A percentile compares a stretch with the other conserved stretches of the same genome.
Evolutionary conservation across 1,139 yeast genomes (phyloP).

Genomic region (Suhomyces kunorum): DNA sequence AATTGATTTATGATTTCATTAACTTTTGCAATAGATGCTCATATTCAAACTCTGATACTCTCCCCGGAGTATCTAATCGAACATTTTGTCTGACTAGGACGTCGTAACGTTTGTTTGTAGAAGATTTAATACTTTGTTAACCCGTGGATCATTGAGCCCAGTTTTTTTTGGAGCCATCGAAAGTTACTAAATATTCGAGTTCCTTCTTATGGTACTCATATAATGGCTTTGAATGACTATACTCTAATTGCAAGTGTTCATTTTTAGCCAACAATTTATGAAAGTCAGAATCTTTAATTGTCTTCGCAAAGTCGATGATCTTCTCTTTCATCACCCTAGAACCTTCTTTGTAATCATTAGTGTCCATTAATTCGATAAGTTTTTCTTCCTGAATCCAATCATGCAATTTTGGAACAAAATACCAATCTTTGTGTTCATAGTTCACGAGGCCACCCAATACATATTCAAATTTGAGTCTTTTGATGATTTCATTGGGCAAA

Average conservation of each 20-base stretch:
- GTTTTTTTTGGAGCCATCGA: constrained; percentile 20
- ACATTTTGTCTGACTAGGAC: constrained; percentile 22
- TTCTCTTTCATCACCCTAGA: constrained; percentile 16
- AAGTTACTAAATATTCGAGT: constrained; percentile 25
- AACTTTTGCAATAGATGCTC: constrained; percentile 13
- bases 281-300: constrained; percentile 28
- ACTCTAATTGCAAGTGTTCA: constrained; percentile 38
- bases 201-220: constrained; percentile 41
- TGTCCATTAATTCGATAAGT: constrained; percentile 9
- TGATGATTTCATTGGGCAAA: constrained; percentile 18
- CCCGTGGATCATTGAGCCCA: constrained; percentile 19
- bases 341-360: constrained; percentile 13
- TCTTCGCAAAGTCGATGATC: constrained; percentile 13
- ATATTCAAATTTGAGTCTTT: constrained; percentile 23
- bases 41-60: constrained; percentile 28
- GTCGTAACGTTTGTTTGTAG: constrained; percentile 17
- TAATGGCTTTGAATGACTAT: constrained; percentile 38
- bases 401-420: constrained; percentile 30
- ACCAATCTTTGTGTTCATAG: constrained; percentile 26
- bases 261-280: constrained; percentile 34
- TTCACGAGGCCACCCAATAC: constrained; percentile 23
- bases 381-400: constrained; percentile 27
- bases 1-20: neutral
- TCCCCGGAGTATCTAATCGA: constrained; percentile 24
- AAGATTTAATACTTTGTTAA: constrained; percentile 10